Conservation (phyloP, 2,329 filamentous ascomycete species). For the Rutstroemia sp. region DNA sequence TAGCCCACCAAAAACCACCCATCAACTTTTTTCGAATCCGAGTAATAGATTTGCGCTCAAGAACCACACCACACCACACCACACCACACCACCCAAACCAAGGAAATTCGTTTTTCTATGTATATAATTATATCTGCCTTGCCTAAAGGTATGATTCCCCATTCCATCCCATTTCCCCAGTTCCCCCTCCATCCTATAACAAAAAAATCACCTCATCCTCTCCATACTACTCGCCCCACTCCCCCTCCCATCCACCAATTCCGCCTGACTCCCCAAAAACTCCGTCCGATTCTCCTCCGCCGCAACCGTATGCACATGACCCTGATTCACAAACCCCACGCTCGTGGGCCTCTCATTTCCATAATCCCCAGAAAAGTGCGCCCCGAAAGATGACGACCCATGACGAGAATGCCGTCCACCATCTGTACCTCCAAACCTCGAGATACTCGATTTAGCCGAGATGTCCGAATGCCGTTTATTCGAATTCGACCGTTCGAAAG, state of each 20-base stretch:
- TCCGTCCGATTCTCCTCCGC: conserved; percentile 37
- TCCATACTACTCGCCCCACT: background rate
- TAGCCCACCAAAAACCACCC: no score
- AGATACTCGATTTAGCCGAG: conserved; percentile 44
- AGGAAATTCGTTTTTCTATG: no score
- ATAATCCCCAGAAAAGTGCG: conserved; percentile 28
- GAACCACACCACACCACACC: no score
- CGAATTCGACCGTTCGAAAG: conserved; percentile 51
- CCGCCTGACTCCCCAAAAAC: conserved; percentile 46
- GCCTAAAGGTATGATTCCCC: no score
- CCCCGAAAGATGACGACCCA: conserved; percentile 16
- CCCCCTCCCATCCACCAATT: conserved; percentile 42
- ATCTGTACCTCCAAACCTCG: conserved; percentile 36
- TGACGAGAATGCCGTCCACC: conserved; percentile 32
- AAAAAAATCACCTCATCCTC: background rate
- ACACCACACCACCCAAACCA: no score
- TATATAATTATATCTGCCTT: no score
- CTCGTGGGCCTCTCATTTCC: conserved; percentile 44
- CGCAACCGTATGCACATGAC: conserved; percentile 49
- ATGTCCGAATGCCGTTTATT: conserved; percentile 44
- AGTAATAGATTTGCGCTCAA: no score
- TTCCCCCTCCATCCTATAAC: no score
- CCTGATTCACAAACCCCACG: conserved; percentile 50
- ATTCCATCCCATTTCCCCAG: no score
- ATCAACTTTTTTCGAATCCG: no score